Evolutionary conservation across 139 green algal species (phyloP).

Genomic region (Picochlorum sp.): DNA sequence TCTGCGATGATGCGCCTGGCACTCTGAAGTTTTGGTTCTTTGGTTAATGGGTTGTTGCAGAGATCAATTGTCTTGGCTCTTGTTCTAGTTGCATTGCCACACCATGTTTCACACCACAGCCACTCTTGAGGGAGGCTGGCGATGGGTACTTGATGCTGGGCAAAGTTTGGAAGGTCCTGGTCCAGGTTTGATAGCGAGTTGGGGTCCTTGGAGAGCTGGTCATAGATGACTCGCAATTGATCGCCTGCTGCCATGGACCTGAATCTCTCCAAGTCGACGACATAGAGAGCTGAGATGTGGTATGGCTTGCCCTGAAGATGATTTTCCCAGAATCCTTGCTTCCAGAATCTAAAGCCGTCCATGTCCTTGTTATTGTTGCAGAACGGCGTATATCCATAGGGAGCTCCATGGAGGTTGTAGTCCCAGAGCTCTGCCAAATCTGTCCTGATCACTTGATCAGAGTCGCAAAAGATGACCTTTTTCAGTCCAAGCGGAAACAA

Average conservation of each 20-base stretch:
- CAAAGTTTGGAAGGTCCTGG: slow-evolving; percentile 98
- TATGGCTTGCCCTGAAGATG: slow-evolving; percentile 92
- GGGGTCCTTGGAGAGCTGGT: slow-evolving; percentile 89
- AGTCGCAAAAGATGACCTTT: slow-evolving; percentile 95
- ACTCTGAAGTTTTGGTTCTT: slow-evolving; percentile 94
- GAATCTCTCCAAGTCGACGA: slow-evolving; percentile 92
- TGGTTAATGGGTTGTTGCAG: slow-evolving; percentile 99
- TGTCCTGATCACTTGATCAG: slow-evolving; percentile 88
- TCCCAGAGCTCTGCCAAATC: slow-evolving; percentile 88
- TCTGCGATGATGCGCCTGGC: slow-evolving; percentile 87
- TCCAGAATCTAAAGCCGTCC: slow-evolving; percentile 99
- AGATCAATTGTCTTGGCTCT: slow-evolving; percentile 96
- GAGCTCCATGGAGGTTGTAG: slow-evolving; percentile 85
- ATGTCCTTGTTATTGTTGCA: slow-evolving; percentile 96
- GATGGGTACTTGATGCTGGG: slow-evolving; percentile 81
- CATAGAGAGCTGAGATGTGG: slow-evolving; percentile 95
- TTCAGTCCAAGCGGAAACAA: slow-evolving; percentile 87
- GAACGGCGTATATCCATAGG: slow-evolving; percentile 95
- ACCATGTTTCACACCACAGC: slow-evolving; percentile 99
- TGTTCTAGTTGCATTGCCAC: slow-evolving; percentile 70
- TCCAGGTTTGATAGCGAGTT: slow-evolving; percentile 94
- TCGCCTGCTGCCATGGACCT: slow-evolving; percentile 64
- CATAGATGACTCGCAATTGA: slow-evolving; percentile 83
- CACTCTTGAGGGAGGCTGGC: slow-evolving; percentile 87
- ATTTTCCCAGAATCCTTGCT: slow-evolving; percentile 90